Conservation (phyloP, 768 basidiomycete species). For the Inosperma sp. region DNA sequence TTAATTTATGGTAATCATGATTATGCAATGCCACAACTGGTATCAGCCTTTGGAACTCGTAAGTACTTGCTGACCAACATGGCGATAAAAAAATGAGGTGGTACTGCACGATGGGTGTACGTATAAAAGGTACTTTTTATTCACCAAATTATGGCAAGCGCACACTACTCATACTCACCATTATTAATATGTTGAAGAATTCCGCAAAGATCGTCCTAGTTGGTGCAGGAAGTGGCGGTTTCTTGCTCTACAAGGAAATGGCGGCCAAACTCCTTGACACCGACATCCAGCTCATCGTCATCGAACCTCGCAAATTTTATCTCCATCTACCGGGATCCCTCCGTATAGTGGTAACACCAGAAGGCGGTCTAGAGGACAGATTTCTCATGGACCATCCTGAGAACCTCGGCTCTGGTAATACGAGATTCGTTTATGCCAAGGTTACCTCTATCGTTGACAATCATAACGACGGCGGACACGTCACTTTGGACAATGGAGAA, state of each 20-base stretch:
- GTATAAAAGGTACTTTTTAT: neutral
- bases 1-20: too few species aligned
- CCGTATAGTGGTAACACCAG: slow-evolving; percentile 48
- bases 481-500: slow-evolving; percentile 49
- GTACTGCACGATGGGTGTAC: too few species aligned
- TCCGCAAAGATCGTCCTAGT: slow-evolving; percentile 25
- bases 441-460: slow-evolving; percentile 31
- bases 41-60: too few species aligned
- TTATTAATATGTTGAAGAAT: neutral
- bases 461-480: slow-evolving; percentile 21
- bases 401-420: slow-evolving; percentile 44
- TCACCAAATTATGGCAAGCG: neutral
- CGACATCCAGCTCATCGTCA: slow-evolving; percentile 49
- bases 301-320: slow-evolving; percentile 48
- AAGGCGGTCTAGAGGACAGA: slow-evolving; percentile 40
- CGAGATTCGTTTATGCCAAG: slow-evolving; percentile 38
- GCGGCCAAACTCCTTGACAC: slow-evolving; percentile 44
- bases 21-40: too few species aligned
- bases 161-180: neutral
- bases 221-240: slow-evolving; percentile 56
- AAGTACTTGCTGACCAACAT: too few species aligned
- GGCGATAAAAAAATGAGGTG: too few species aligned
- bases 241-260: slow-evolving; percentile 41
- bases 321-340: slow-evolving; percentile 47
- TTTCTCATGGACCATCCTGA: slow-evolving; percentile 50